Evolutionary conservation across 306 rosid species (phyloP).

Genomic region (Fragaria iinumae): DNA sequence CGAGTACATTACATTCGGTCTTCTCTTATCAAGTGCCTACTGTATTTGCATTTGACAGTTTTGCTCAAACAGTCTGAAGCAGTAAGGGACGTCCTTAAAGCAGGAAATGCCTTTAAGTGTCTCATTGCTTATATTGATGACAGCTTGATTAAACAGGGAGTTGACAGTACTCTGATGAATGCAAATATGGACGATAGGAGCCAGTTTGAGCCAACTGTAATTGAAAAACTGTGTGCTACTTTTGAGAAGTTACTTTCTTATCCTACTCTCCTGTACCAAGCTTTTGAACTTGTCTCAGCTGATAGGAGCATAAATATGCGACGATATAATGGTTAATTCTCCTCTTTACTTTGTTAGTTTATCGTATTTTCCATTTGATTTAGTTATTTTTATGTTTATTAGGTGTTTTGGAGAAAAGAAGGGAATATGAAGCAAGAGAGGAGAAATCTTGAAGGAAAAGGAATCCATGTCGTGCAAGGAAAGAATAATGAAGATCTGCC

Average conservation of each 20-base stretch:
- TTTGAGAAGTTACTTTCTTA: constrained; percentile 71
- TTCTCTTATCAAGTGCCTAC: not conserved
- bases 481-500: too few relatives aligned
- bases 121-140: constrained; percentile 71
- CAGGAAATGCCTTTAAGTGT: constrained; percentile 56
- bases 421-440: too few relatives aligned
- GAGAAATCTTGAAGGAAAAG: too few relatives aligned
- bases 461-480: too few relatives aligned
- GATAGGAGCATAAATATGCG: too few relatives aligned
- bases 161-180: constrained; percentile 48
- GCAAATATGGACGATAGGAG: constrained; percentile 41
- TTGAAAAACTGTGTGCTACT: constrained; percentile 74
- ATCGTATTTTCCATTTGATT: too few relatives aligned
- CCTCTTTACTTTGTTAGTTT: too few relatives aligned
- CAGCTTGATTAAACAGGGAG: constrained; percentile 67
- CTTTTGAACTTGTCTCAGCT: constrained; percentile 57
- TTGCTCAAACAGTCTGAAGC: constrained; percentile 36
- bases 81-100: constrained; percentile 65
- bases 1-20: not conserved
- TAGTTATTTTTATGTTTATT: too few relatives aligned
- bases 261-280: constrained; percentile 57
- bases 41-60: not conserved
- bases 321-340: too few relatives aligned
- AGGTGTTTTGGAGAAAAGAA: too few relatives aligned
- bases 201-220: constrained; percentile 62